Percentiles rank a stretch among this genome's conserved stretches.
These are phyloP conservation scores for Megacollybia marginata DNA, from an alignment of 768 basidiomycete genomes.

Conservation along the genomic window DNA sequence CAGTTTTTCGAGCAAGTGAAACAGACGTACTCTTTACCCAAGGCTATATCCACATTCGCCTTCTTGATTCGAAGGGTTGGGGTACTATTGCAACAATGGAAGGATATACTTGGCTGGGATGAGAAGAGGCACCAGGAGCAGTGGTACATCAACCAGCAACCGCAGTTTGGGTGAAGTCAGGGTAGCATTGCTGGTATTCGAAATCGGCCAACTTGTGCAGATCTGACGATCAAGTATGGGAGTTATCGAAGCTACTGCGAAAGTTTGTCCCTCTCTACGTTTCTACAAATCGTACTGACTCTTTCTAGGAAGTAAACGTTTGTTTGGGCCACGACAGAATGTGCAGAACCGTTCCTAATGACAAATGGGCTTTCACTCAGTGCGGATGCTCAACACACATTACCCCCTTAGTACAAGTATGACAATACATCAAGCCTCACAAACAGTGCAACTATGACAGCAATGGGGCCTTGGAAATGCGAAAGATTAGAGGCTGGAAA, in stretches of 20 bases:
- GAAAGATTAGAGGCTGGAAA: too few species aligned
- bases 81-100: slow-evolving; percentile 77
- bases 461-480: too few species aligned
- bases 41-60: slow-evolving; percentile 80
- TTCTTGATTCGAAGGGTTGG: slow-evolving; percentile 59
- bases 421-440: too few species aligned
- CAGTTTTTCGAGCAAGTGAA: slow-evolving; percentile 93
- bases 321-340: slow-evolving; percentile 97
- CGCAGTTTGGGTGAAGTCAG: slow-evolving; percentile 42
- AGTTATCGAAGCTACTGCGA: slow-evolving; percentile 81
- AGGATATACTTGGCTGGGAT: slow-evolving; percentile 84
- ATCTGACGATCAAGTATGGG: slow-evolving; percentile 69
- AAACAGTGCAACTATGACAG: too few species aligned
- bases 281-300: neutral
- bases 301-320: slow-evolving; percentile 70
- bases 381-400: too few species aligned
- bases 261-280: slow-evolving; percentile 43
- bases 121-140: slow-evolving; percentile 58
- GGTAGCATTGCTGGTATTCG: slow-evolving; percentile 30
- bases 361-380: slow-evolving; percentile 99
- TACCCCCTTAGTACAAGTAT: too few species aligned
- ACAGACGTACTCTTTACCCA: slow-evolving; percentile 76
- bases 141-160: slow-evolving; percentile 39
- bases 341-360: slow-evolving; percentile 93
- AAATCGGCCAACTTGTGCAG: slow-evolving; percentile 41